phyloP scores from a whole-genome alignment of 108 stramenopile species.

The Conticribra guillardii region DNA sequence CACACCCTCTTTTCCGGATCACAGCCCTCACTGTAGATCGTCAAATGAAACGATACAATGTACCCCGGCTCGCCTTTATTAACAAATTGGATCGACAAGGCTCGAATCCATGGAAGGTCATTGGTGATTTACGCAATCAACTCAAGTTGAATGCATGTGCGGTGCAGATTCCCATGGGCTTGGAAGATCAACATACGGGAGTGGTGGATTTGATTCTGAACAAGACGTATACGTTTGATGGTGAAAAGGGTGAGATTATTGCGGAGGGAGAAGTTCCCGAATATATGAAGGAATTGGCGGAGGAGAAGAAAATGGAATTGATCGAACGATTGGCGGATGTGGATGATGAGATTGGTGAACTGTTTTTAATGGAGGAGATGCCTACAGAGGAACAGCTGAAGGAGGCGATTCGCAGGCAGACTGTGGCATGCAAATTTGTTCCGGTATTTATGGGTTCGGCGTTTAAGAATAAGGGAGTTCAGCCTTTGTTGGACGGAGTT shows the following conservation, averaged over 20 bases:
- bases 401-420: slow-evolving; percentile 89
- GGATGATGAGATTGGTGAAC: slow-evolving; percentile 97
- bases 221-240: slow-evolving; percentile 81
- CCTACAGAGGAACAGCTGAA: slow-evolving; percentile 84
- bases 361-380: slow-evolving; percentile 95
- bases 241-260: slow-evolving; percentile 89
- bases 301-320: slow-evolving; percentile 83
- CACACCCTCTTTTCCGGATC: too few species aligned
- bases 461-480: slow-evolving; percentile 99
- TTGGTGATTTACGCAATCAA: slow-evolving; percentile 82
- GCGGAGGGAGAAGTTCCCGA: slow-evolving; percentile 87
- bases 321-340: slow-evolving; percentile 95
- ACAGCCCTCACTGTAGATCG: slow-evolving; percentile 98
- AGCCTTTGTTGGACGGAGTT: slow-evolving; percentile 97
- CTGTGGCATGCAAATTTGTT: slow-evolving; percentile 92
- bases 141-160: slow-evolving; percentile 95
- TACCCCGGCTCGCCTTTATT: slow-evolving; percentile 98
- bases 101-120: slow-evolving; percentile 92
- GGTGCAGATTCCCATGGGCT: slow-evolving; percentile 97
- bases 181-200: slow-evolving; percentile 92
- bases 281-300: slow-evolving; percentile 72
- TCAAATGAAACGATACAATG: slow-evolving; percentile 99
- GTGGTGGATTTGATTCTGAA: slow-evolving; percentile 92
- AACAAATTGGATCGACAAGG: slow-evolving; percentile 99
- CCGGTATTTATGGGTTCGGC: slow-evolving; percentile 99